Base-by-base conservation (phyloP, 2,329 filamentous ascomycete species). In the Sordariomycetes sp. region DNA sequence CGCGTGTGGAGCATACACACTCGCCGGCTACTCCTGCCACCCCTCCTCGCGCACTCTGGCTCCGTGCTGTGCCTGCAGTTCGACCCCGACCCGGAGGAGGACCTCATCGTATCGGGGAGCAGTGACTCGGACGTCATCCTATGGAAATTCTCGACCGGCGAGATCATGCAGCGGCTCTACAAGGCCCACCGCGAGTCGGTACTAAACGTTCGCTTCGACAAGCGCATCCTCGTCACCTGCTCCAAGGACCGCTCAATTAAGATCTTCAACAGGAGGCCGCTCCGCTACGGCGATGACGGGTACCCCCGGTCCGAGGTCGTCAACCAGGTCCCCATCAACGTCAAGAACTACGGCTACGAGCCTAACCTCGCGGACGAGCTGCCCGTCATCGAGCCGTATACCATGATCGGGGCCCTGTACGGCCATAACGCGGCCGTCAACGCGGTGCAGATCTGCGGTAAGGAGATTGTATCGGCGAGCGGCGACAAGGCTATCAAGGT, bases 161-260 rank as follows among this genome's bases (percentile, higher is more conserved):
- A 91, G 65, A 80, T 89, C 39, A 71, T 97, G 13, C 87, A 91
- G 65, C 84, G 84, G 58, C 81, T 97, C 35, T 76, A 77, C 1
- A 77, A 82, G 52, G 92, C 92, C 0, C 94, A 99, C 67, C 75
- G 78, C 34, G 94, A 99, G 69, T 96, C 92, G 0, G 91, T 99
- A 0, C 75, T 99, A 17, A 97, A 97, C 65, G 83, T 99, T 58
- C 83, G 89, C 60, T 99, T 97, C 63, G 91, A 97, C 66, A 86
- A 89, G 62, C 82, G 89, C 10, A 95, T 95, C 61, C 77, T 99
- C 3, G 90, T 97, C 13, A 99, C 94, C 0, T 97, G 94, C 65
- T 97, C 92, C 54, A 99, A 99, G 69, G 94, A 99, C 70, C 95
- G 91, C 69, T 87, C 87, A 0, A 96, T 99, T 76, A 96, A 96